These are phyloP conservation scores for Silene uniflora DNA, from an alignment of 148 eudicot genomes.

Conservation along the genomic window DNA sequence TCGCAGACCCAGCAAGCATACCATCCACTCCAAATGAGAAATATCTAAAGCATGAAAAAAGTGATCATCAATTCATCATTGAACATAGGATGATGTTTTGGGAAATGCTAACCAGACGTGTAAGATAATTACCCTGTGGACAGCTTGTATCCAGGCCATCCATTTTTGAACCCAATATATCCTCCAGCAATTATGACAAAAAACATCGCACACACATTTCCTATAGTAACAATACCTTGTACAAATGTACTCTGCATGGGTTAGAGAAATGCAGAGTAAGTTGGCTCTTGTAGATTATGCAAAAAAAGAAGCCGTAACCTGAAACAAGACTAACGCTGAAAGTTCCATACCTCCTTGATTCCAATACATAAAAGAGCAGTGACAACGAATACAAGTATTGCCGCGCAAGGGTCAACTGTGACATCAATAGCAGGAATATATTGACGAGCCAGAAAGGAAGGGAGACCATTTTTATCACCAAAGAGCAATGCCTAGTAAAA, in stretches of 20 bases:
- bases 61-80: not conserved
- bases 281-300: not conserved
- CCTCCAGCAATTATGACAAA: conserved; percentile 56
- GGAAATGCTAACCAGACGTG: not conserved
- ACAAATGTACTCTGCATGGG: conserved; percentile 46
- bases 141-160: conserved; percentile 60
- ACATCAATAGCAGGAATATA: conserved; percentile 35
- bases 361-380: conserved; percentile 54
- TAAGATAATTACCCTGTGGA: conserved; percentile 40
- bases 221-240: conserved; percentile 46
- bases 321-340: conserved; percentile 5
- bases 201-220: conserved; percentile 51
- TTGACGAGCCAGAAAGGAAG: conserved; percentile 46
- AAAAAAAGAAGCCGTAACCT: not conserved
- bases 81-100: not conserved
- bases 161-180: conserved; percentile 46
- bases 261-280: conserved; percentile 7
- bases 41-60: conserved; percentile 25
- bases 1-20: conserved; percentile 65
- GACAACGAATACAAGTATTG: conserved; percentile 40
- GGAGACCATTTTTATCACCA: conserved; percentile 48
- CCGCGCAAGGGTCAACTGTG: conserved; percentile 58
- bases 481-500: conserved; percentile 46
- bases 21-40: conserved; percentile 62
- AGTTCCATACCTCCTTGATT: conserved; percentile 53